Conservation (phyloP, 495 filamentous ascomycete species). For the Penicillium tannophilum region DNA sequence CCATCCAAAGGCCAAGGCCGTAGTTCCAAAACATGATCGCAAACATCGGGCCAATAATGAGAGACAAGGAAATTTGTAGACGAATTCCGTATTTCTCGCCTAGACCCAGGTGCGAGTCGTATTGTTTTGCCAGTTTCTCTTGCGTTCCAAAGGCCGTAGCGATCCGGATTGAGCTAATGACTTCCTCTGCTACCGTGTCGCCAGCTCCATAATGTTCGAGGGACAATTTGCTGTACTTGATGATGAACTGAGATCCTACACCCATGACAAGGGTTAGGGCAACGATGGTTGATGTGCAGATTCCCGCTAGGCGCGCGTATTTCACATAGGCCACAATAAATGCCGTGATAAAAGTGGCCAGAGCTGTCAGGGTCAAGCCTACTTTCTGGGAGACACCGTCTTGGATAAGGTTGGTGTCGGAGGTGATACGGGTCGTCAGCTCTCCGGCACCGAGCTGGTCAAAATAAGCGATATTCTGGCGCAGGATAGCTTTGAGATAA, state of each 20-base stretch:
- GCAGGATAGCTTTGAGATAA: slow-evolving; percentile 80
- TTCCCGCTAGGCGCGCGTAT: slow-evolving; percentile 81
- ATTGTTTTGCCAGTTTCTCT: slow-evolving; percentile 81
- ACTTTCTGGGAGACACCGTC: slow-evolving; percentile 89
- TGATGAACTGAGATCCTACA: slow-evolving; percentile 68
- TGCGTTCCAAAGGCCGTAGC: slow-evolving; percentile 91
- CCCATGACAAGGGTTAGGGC: slow-evolving; percentile 76
- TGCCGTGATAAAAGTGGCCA: slow-evolving; percentile 80
- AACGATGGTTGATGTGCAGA: slow-evolving; percentile 75
- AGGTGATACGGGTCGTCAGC: slow-evolving; percentile 89
- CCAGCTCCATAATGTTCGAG: slow-evolving; percentile 78
- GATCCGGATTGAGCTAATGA: slow-evolving; percentile 90
- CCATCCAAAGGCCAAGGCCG: slow-evolving; percentile 93
- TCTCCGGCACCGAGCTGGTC: slow-evolving; percentile 90
- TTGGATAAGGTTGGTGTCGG: slow-evolving; percentile 86
- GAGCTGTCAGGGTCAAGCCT: slow-evolving; percentile 69
- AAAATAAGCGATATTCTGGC: slow-evolving; percentile 91
- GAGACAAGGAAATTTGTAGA: slow-evolving; percentile 65
- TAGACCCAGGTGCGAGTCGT: slow-evolving; percentile 69
- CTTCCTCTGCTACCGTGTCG: slow-evolving; percentile 90
- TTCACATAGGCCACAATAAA: slow-evolving; percentile 89
- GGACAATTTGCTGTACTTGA: slow-evolving; percentile 76
- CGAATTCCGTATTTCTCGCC: slow-evolving; percentile 80
- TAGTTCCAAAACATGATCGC: slow-evolving; percentile 84
- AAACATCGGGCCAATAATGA: slow-evolving; percentile 85